These are phyloP conservation scores for Phaeotremella skinneri DNA, from an alignment of 768 basidiomycete species.

Conservation along the genomic window DNA sequence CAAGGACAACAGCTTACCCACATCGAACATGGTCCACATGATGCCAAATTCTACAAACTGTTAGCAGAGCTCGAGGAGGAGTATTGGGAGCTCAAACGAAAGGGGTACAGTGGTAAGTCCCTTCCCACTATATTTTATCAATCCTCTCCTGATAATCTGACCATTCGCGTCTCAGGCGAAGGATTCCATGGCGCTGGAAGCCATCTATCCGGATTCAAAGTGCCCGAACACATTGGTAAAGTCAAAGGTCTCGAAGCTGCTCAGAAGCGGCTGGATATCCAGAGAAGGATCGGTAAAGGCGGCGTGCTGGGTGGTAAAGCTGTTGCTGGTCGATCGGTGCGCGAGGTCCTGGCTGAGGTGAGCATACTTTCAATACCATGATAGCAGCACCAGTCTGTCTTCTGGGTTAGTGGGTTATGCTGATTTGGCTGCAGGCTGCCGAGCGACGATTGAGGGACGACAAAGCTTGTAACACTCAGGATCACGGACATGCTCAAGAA, in stretches of 20 bases:
- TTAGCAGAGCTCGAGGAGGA: slow-evolving; percentile 72
- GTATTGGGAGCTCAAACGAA: slow-evolving; percentile 71
- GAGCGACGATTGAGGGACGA: slow-evolving; percentile 73
- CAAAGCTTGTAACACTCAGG: slow-evolving; percentile 59
- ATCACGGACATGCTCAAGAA: slow-evolving; percentile 28
- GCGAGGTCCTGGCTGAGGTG: slow-evolving; percentile 72
- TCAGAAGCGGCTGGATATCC: slow-evolving; percentile 63
- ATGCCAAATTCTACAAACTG: slow-evolving; percentile 57
- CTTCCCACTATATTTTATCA: background rate
- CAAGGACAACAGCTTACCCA: slow-evolving; percentile 67
- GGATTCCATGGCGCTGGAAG: slow-evolving; percentile 80
- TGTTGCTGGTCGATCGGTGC: slow-evolving; percentile 57
- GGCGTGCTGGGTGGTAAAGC: slow-evolving; percentile 60
- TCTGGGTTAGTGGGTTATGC: background rate
- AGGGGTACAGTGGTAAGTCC: slow-evolving; percentile 68
- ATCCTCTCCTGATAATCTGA: slow-evolving; percentile 8
- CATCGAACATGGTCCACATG: slow-evolving; percentile 84
- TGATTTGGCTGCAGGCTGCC: slow-evolving; percentile 65
- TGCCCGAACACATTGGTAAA: slow-evolving; percentile 65
- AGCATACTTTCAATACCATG: slow-evolving; percentile 27
- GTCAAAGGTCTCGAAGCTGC: slow-evolving; percentile 73
- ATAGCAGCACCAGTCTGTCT: background rate
- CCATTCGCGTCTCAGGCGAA: slow-evolving; percentile 57
- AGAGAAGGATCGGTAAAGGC: slow-evolving; percentile 58
- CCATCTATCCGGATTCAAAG: slow-evolving; percentile 65